A percentile compares a stretch with the other conserved stretches of the same genome.
Conservation (phyloP, 2,329 filamentous ascomycete genomes). For the Neocatenulostroma microsporum region DNA sequence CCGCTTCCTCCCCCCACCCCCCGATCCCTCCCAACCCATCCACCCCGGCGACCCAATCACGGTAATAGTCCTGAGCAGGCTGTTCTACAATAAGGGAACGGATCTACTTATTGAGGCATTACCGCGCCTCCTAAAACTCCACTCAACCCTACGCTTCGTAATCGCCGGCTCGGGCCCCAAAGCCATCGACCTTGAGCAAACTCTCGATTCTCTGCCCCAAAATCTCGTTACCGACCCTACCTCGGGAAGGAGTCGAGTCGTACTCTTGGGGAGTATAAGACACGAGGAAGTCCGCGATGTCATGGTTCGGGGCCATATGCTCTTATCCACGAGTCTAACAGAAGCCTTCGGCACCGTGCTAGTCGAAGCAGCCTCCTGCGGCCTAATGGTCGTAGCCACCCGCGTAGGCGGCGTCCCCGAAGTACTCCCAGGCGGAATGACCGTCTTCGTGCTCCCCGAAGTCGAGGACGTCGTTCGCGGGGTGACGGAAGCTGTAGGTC, state of each 20-base stretch:
- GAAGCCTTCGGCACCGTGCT: constrained; percentile 98
- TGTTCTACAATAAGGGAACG: constrained; percentile 98
- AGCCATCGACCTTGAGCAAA: constrained; percentile 95
- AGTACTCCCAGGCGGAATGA: constrained; percentile 93
- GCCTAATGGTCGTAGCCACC: constrained; percentile 92
- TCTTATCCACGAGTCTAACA: constrained; percentile 87
- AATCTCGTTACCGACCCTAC: constrained; percentile 33
- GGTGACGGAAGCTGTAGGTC: constrained; percentile 80
- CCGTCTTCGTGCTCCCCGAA: constrained; percentile 90
- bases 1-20: constrained; percentile 36
- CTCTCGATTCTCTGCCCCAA: constrained; percentile 60
- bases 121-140: constrained; percentile 77
- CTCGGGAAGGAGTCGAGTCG: constrained; percentile 84
- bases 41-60: constrained; percentile 83
- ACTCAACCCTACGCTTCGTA: constrained; percentile 92
- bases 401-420: constrained; percentile 95
- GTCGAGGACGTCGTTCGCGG: constrained; percentile 90
- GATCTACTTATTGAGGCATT: constrained; percentile 95
- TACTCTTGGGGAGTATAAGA: constrained; percentile 82
- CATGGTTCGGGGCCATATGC: constrained; percentile 95
- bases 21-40: constrained; percentile 57
- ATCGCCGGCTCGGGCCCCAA: constrained; percentile 95
- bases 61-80: constrained; percentile 91
- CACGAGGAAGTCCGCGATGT: constrained; percentile 97
- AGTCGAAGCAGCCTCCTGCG: constrained; percentile 92